These are phyloP conservation scores for Garcia nutans DNA, from an alignment of 345 rosid genomes.

Conservation along the genomic window DNA sequence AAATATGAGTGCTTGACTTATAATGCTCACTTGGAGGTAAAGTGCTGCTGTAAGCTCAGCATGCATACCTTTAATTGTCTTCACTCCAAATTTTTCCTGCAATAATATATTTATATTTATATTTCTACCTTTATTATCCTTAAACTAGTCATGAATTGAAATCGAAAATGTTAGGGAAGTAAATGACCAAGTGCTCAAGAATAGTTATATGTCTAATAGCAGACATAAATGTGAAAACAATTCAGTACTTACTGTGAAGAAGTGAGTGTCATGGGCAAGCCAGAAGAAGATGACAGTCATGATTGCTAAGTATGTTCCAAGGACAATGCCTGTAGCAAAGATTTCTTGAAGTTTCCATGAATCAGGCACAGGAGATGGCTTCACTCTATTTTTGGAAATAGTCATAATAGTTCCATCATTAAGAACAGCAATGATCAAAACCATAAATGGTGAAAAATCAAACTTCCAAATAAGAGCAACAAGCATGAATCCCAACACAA, in stretches of 20 bases:
- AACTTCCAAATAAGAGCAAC: constrained; percentile 84
- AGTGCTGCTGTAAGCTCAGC: constrained; percentile 77
- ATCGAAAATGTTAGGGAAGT: no score
- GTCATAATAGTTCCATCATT: constrained; percentile 98
- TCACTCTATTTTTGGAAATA: constrained; percentile 86
- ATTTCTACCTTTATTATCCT: no score
- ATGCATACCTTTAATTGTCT: constrained; percentile 30
- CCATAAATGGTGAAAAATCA: constrained; percentile 96
- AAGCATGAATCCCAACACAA: constrained; percentile 87
- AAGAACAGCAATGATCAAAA: constrained; percentile 85
- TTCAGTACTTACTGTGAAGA: constrained; percentile 57
- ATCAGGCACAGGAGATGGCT: constrained; percentile 94
- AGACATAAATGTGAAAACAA: not conserved
- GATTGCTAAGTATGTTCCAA: constrained; percentile 80
- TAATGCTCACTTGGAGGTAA: constrained; percentile 94
- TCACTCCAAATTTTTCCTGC: constrained; percentile 68
- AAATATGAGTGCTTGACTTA: constrained; percentile 90
- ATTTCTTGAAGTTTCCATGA: constrained; percentile 95
- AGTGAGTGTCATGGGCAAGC: constrained; percentile 57
- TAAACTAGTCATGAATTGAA: no score
- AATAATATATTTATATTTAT: constrained; percentile 1
- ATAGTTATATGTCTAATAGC: no score
- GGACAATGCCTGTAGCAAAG: constrained; percentile 80
- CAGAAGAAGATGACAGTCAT: constrained; percentile 87
- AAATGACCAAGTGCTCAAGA: no score